Evolutionary conservation across 768 basidiomycete genomes (phyloP).

Genomic region (Podaxis sp.): DNA sequence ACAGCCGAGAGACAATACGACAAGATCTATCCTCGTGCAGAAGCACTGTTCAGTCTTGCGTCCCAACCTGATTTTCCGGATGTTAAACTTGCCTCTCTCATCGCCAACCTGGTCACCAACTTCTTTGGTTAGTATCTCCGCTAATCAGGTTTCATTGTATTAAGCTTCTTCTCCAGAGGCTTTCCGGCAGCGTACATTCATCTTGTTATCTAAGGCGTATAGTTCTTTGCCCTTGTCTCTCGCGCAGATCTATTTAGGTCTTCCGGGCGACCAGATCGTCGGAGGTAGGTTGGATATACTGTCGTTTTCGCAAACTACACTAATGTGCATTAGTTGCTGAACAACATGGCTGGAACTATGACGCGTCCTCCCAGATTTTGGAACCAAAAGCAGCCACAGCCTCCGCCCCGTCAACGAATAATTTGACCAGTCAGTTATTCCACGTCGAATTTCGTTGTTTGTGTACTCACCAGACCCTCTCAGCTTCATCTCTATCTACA

Average conservation of each 20-base stretch:
- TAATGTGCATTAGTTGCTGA: conserved; percentile 35
- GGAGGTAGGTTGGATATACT: conserved; percentile 28
- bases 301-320: not conserved
- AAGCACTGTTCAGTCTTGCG: conserved; percentile 39
- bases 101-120: conserved; percentile 41
- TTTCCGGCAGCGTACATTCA: conserved; percentile 58
- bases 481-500: conserved; percentile 46
- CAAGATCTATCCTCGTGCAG: conserved; percentile 52
- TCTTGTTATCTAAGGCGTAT: conserved; percentile 63
- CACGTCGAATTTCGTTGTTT: conserved; percentile 12
- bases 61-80: conserved; percentile 45
- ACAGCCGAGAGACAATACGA: conserved; percentile 56
- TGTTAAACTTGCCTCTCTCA: conserved; percentile 42
- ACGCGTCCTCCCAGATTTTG: conserved; percentile 44
- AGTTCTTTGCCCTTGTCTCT: conserved; percentile 55
- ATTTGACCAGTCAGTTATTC: conserved; percentile 6
- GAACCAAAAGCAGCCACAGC: conserved; percentile 29
- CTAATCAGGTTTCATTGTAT: conserved; percentile 10
- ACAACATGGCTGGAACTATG: conserved; percentile 50
- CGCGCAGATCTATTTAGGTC: conserved; percentile 58
- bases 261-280: conserved; percentile 38
- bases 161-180: conserved; percentile 37
- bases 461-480: not conserved
- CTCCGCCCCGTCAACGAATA: not conserved
- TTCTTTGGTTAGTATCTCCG: conserved; percentile 52